phyloP scores from a whole-genome alignment of 23 red algal genomes.

The Pyropia yezoensis region DNA sequence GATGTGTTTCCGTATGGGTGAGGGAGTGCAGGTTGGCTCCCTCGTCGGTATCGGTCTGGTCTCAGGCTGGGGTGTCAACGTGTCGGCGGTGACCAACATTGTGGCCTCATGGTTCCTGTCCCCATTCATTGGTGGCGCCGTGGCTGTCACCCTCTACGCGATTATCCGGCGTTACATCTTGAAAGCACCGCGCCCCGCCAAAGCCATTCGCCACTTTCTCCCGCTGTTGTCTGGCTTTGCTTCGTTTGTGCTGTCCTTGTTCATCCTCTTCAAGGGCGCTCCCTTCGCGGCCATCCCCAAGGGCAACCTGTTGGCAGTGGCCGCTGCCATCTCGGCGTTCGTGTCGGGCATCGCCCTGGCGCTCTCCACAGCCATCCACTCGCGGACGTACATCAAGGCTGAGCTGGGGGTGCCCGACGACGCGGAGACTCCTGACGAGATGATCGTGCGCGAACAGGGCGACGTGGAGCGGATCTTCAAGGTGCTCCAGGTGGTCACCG shows the following conservation, averaged over 20 bases:
- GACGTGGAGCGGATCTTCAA: constrained; percentile 91
- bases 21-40: constrained; percentile 20
- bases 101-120: constrained; percentile 76
- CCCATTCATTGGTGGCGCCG: constrained; percentile 72
- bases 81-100: constrained; percentile 50
- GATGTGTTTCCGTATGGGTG: too few relatives aligned
- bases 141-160: constrained; percentile 53
- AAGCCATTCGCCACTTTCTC: constrained; percentile 61
- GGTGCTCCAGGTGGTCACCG: constrained; percentile 87
- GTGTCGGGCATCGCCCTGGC: constrained; percentile 56
- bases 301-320: constrained; percentile 38
- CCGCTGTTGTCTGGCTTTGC: constrained; percentile 53
- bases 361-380: constrained; percentile 50
- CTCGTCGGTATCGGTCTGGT: constrained; percentile 78
- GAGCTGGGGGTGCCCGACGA: constrained; percentile 36
- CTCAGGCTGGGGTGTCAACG: constrained; percentile 80
- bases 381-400: constrained; percentile 19
- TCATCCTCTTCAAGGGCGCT: constrained; percentile 56
- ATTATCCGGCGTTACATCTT: constrained; percentile 56
- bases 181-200: constrained; percentile 50
- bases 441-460: constrained; percentile 17
- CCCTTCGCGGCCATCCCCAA: constrained; percentile 26
- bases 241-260: constrained; percentile 73
- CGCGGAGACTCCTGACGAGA: background rate
- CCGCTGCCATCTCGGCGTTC: constrained; percentile 43